Base-by-base conservation (phyloP, 805 yeast genomes). In the Yamadazyma paraphyllophila region DNA sequence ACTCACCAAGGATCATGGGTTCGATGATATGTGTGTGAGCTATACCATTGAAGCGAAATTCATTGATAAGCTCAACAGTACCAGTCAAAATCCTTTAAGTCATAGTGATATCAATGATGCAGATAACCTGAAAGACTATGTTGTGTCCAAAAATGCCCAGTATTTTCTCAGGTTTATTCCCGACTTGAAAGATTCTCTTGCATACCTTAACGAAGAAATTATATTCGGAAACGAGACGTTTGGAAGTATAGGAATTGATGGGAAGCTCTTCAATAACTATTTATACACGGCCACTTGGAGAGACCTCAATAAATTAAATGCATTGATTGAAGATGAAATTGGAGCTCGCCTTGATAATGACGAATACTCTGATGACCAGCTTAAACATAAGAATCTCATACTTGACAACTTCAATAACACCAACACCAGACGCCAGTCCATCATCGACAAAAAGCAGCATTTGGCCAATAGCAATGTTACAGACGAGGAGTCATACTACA, bases 41-140 rank as follows among this genome's bases (percentile, higher is more conserved):
- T 81, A 81, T 54, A 66, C 77, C 2, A 67, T 82, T 14, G 81
- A 76, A 47, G 80, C 81, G n/a, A 73, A 74, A 45, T 64, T 80
- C 37, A 76, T 81, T 24, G 85, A 82, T 41, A 66, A 69, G 46
- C 36, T 61, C 30, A 59, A 65, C 44, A 60, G 64, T 12, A 63
- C 64, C 24, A 65, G 61, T 39, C 46, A 59, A 34, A 56, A 52
- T 17, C 59, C 68, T 1, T 49, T 70, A 1, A 59, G 63, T 12
- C 63, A 67, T 10, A 53, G 60, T 39, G 73, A 70, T 39, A 66
- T 72, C 47, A 69, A 71, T 48, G 67, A 66, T 37, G 64, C 72
- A 5, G 55, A 60, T 36, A 52, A 61, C 10, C 62, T 61, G 34
- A 52, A 59, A 26, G 62, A 68, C 42, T 72, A 69, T 49, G 65